Evolutionary conservation across 1,139 yeast species (phyloP), one percentile per base, ranked within the genome.

Genomic region (Sugiyamaella pinicola): DNA sequence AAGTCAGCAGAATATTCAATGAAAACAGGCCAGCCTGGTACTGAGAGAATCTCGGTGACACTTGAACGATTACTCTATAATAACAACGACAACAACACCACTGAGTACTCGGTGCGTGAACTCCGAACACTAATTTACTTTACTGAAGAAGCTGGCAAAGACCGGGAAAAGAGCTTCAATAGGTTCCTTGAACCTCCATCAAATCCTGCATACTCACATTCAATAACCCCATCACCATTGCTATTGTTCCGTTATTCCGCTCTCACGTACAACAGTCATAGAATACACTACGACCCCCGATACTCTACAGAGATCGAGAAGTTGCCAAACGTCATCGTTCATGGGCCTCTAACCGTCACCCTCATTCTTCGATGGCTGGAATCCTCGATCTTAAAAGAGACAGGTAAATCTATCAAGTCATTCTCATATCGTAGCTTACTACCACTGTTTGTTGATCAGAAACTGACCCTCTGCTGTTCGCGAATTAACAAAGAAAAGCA

Each of bases 291-390:
- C 65, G 87, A 87, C 63, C 69, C 69, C 1, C 61, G 61, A 0
- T 87, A 87, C 64, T 76, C 87, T 22, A 64, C 58, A 4, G 52
- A 66, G 0, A 63, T 64, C 1, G 98, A 93, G 63, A 77, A 80
- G 0, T 79, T 88, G 47, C 82, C 84, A 0, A 75, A 75, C 37
- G 66, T 83, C 0, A 71, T 93, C 0, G 85, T 86, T 0, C 96
- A 87, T 43, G 99, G 96, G 0, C 97, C 98, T 0, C 73, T 90
- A 48, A 73, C 85, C 58, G 79, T 87, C 1, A 82, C 86, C 2
- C 59, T 87, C 41, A 59, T 81, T 15, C 65, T 87, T 41, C 78
- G 79, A 54, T 84, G 81, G 79, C 28, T 52, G 15, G 47, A 49
- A 22, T 47, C 54, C 24, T 47, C 51, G 19, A 49, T 63, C 18